A percentile compares a stretch with the other conserved stretches of the same genome.
phyloP scores from a whole-genome alignment of 768 basidiomycete species.

The Pleurotus sapidus region DNA sequence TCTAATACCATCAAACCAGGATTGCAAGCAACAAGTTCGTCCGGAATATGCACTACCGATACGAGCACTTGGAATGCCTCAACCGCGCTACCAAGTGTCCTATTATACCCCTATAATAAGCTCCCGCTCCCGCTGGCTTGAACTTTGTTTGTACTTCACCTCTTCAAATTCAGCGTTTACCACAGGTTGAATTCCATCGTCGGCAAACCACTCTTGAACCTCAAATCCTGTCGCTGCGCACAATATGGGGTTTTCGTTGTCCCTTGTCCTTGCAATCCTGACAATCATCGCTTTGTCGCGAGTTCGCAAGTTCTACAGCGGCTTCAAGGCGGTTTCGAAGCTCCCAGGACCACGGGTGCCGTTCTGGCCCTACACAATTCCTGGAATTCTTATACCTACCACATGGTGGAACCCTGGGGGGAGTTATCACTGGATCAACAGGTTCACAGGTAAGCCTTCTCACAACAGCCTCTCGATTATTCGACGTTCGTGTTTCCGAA shows the following conservation, averaged over 20 bases:
- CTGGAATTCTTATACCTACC: conserved; percentile 35
- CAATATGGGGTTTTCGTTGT: not conserved
- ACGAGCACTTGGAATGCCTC: too few relatives aligned
- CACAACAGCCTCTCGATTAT: not conserved
- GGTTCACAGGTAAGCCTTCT: conserved; percentile 23
- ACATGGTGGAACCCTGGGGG: conserved; percentile 42
- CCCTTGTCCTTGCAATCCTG: not conserved
- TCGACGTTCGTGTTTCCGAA: not conserved
- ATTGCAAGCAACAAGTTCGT: too few relatives aligned
- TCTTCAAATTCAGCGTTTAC: too few relatives aligned
- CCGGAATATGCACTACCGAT: too few relatives aligned
- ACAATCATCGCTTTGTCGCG: conserved; percentile 29
- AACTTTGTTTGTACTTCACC: too few relatives aligned
- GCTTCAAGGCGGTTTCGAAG: conserved; percentile 31
- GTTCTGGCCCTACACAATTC: conserved; percentile 34
- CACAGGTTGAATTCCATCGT: too few relatives aligned
- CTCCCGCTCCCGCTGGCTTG: too few relatives aligned
- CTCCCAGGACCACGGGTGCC: conserved; percentile 37
- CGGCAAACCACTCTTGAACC: too few relatives aligned
- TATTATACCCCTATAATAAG: too few relatives aligned
- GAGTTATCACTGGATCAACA: conserved; percentile 32
- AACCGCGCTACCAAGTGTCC: too few relatives aligned
- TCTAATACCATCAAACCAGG: too few relatives aligned
- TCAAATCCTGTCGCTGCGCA: too few relatives aligned
- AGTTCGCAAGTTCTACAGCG: conserved; percentile 23